A percentile compares a stretch with the other conserved stretches of the same genome.
These are phyloP conservation scores for Iris macrosiphon DNA, from an alignment of 106 monocot species.

Conservation along the genomic window DNA sequence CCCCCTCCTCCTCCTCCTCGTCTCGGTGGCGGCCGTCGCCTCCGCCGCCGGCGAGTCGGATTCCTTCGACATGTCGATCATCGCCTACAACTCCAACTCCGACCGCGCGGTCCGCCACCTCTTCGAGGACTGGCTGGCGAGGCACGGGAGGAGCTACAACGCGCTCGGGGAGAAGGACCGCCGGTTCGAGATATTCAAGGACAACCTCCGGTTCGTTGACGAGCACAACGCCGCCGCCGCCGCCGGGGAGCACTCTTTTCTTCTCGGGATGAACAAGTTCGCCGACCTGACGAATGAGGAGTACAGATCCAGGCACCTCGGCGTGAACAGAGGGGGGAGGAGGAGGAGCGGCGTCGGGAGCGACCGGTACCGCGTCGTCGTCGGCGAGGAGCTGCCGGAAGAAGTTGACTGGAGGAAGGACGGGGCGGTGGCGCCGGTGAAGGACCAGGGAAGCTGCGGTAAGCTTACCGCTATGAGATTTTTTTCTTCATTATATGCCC, in stretches of 20 bases:
- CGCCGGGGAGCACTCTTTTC: constrained; percentile 33
- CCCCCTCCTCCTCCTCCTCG: constrained; percentile 14
- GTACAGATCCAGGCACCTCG: constrained; percentile 49
- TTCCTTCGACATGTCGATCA: constrained; percentile 43
- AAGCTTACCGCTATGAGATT: constrained; percentile 1
- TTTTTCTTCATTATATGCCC: too few relatives aligned
- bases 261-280: constrained; percentile 70
- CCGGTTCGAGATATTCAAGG: constrained; percentile 73
- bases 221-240: constrained; percentile 66
- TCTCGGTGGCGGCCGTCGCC: not conserved
- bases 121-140: constrained; percentile 42
- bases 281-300: constrained; percentile 92
- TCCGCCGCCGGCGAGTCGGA: not conserved
- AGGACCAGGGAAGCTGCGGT: constrained; percentile 88
- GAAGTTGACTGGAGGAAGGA: constrained; percentile 71
- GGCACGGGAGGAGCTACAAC: constrained; percentile 27
- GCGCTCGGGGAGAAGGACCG: constrained; percentile 32
- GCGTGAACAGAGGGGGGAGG: constrained; percentile 6
- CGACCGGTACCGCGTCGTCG: constrained; percentile 28
- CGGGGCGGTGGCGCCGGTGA: constrained; percentile 64
- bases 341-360: not conserved
- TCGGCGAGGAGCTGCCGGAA: constrained; percentile 49
- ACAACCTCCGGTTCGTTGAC: constrained; percentile 70
- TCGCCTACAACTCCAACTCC: constrained; percentile 18
- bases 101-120: constrained; percentile 36